Conservation (phyloP, 1,284 basidiomycete species). For the Irpex sp. region DNA sequence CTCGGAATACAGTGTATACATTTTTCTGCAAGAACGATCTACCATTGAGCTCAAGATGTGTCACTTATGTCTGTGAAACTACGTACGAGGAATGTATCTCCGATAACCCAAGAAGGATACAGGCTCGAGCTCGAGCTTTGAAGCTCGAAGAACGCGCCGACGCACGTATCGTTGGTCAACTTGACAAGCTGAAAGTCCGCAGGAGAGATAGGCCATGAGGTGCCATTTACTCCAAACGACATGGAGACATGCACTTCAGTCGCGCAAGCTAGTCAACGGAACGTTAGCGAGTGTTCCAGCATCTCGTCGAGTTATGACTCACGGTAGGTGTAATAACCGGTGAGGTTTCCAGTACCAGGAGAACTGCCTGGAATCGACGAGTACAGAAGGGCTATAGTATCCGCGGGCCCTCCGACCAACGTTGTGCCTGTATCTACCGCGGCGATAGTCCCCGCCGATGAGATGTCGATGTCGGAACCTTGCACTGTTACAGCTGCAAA, state of each 20-base stretch:
- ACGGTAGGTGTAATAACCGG: slow-evolving; percentile 17
- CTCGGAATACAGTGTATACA: slow-evolving; percentile 51
- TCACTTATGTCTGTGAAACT: too few relatives aligned
- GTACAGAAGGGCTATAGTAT: slow-evolving; percentile 31
- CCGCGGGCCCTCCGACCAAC: slow-evolving; percentile 33
- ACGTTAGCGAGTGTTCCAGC: background rate
- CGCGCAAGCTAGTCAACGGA: slow-evolving; percentile 10
- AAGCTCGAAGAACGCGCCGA: slow-evolving; percentile 54
- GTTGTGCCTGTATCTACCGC: slow-evolving; percentile 44
- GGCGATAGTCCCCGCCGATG: slow-evolving; percentile 17
- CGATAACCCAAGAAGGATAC: slow-evolving; percentile 47
- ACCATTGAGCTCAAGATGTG: background rate
- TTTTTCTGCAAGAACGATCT: slow-evolving; percentile 38
- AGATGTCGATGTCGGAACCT: slow-evolving; percentile 22
- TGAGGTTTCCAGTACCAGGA: slow-evolving; percentile 11
- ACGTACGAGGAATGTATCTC: slow-evolving; percentile 54
- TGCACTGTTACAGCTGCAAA: slow-evolving; percentile 24
- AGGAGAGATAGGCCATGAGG: slow-evolving; percentile 37
- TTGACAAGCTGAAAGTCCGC: slow-evolving; percentile 48
- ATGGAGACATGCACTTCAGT: slow-evolving; percentile 12
- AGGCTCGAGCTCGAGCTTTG: slow-evolving; percentile 17
- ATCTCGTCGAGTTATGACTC: background rate
- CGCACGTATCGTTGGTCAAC: slow-evolving; percentile 37
- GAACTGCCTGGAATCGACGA: slow-evolving; percentile 30
- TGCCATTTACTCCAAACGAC: slow-evolving; percentile 13